Evolutionary conservation across 2,329 filamentous ascomycete genomes (phyloP), one percentile per base, ranked within the genome.

Genomic region (Rugonectria rugulosa): DNA sequence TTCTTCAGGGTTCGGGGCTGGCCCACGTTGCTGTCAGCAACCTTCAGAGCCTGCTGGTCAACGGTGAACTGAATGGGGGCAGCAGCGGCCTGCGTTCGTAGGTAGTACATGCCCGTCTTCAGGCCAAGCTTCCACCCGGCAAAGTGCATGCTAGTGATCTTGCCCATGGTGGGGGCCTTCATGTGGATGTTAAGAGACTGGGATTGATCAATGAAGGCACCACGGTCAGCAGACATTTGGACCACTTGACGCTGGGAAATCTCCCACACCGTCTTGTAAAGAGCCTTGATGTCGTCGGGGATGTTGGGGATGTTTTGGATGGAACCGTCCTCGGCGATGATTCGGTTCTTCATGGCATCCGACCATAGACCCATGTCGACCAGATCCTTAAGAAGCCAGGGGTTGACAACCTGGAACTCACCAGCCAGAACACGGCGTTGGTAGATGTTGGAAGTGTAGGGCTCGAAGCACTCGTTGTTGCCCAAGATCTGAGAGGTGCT

Each of bases 71-170:
- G 95, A 65, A 99, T 99, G 49, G 95, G 95, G 41, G 93, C 92
- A 15, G 93, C 93, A 29, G 95, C 95, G 61, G 95, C 95, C 87
- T 96, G 95, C 42, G 95, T 99, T 70, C 95, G 92, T 68, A 99
- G 88, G 79, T 99, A 99, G 88, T 99, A 99, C 95, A 99, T 98
- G 81, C 95, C 95, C 29, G 95, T 99, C 89, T 99, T 99, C 67
- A 99, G 86, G 71, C 95, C 95, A 64, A 98, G 88, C 84, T 98
- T 99, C 95, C 95, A 99, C 68, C 95, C 95, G 43, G 95, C 86
- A 73, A 99, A 99, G 81, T 99, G 95, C 95, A 99, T 99, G 75
- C 90, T 95, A 57, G 95, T 99, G 76, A 99, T 97, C 85, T 99
- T 99, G 79, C 95, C 95, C 94, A 99, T 98, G 46, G 93, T 97